Conservation (phyloP, 306 rosid genomes). For the Cajanus cajan region DNA sequence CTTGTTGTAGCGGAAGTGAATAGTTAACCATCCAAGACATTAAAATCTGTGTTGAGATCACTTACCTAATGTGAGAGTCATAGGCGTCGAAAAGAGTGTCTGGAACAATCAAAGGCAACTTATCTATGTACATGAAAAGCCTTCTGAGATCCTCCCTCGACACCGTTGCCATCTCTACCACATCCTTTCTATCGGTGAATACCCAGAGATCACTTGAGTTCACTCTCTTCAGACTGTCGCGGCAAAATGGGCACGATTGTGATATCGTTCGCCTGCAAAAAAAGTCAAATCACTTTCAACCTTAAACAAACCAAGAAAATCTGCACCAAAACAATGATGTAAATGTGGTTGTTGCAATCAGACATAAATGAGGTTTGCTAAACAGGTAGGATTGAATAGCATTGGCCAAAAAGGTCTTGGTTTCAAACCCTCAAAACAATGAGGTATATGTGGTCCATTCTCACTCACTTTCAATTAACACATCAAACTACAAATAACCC, state of each 20-base stretch:
- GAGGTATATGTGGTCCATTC: no score
- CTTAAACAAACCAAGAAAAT: neutral
- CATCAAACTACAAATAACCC: slow-evolving; percentile 8
- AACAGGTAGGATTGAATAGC: neutral
- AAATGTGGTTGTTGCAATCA: neutral
- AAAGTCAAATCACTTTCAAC: neutral
- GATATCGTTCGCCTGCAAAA: slow-evolving; percentile 82
- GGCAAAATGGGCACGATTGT: slow-evolving; percentile 92
- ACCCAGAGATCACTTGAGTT: slow-evolving; percentile 94
- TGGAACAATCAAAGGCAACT: slow-evolving; percentile 79
- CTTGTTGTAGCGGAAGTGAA: slow-evolving; percentile 30
- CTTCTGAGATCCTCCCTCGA: slow-evolving; percentile 85
- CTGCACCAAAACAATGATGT: neutral
- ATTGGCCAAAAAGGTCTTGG: neutral
- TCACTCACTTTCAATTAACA: neutral
- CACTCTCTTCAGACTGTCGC: slow-evolving; percentile 90
- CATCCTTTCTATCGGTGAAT: slow-evolving; percentile 68
- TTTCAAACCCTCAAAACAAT: neutral
- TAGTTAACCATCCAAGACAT: slow-evolving; percentile 38
- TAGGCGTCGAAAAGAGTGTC: slow-evolving; percentile 80
- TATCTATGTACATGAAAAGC: slow-evolving; percentile 83
- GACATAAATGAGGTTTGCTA: neutral
- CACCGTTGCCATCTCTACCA: slow-evolving; percentile 84
- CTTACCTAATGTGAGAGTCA: slow-evolving; percentile 81
- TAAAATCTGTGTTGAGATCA: slow-evolving; percentile 41